These are phyloP conservation scores for Trichophyton simii DNA, from an alignment of 2,329 filamentous ascomycete genomes.

Conservation along the genomic window DNA sequence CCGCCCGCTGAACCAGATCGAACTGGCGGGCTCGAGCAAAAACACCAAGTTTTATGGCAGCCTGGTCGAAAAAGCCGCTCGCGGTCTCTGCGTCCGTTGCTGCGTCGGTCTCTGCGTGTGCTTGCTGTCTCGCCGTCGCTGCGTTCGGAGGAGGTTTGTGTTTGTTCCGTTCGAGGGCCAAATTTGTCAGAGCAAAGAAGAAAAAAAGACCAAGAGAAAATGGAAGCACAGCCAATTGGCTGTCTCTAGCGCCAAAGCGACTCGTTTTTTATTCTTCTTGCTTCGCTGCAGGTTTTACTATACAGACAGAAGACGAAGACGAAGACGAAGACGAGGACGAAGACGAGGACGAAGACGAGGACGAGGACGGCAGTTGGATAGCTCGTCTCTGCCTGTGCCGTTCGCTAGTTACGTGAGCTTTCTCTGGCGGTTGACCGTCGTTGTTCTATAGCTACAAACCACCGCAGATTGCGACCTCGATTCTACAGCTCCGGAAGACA, in stretches of 20 bases:
- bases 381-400: background rate
- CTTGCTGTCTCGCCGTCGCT: too few relatives aligned
- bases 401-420: background rate
- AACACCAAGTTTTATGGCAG: background rate
- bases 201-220: slow-evolving; percentile 5
- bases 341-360: too few relatives aligned
- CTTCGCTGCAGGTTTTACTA: background rate
- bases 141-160: background rate
- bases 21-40: too few relatives aligned
- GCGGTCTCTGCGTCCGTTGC: too few relatives aligned
- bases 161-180: background rate
- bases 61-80: background rate
- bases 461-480: background rate
- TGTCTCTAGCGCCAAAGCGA: background rate
- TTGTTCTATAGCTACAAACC: too few relatives aligned
- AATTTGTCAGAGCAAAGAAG: slow-evolving; percentile 5
- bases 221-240: background rate
- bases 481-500: background rate
- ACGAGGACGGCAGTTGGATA: too few relatives aligned
- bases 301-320: too few relatives aligned
- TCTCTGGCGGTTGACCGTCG: background rate
- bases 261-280: background rate
- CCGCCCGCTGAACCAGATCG: background rate
- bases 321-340: too few relatives aligned
- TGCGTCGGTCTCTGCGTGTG: too few relatives aligned